phyloP scores from a whole-genome alignment of 2,329 filamentous ascomycete species.

The Sarocladium brachiariae region DNA sequence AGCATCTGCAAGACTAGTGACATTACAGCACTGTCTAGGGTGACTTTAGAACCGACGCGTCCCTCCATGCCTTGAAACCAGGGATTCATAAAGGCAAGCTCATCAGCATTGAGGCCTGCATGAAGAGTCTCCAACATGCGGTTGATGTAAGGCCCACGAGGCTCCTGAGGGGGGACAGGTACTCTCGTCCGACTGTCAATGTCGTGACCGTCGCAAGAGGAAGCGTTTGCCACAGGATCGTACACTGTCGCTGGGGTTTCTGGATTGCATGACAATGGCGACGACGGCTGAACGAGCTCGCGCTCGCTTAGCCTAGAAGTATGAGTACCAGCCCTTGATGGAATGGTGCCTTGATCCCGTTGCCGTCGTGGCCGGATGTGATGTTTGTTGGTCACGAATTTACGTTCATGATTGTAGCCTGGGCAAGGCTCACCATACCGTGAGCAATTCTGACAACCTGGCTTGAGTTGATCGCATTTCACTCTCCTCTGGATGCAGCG shows the following conservation, averaged over 20 bases:
- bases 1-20: constrained; percentile 10
- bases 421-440: background rate
- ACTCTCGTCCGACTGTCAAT: background rate
- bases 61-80: constrained; percentile 1
- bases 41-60: constrained; percentile 5
- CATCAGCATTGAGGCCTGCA: background rate
- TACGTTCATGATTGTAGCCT: background rate
- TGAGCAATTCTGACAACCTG: constrained; percentile 32
- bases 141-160: background rate
- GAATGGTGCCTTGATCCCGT: background rate
- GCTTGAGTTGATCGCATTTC: constrained; percentile 32
- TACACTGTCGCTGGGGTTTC: too few species aligned
- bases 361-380: background rate
- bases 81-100: constrained; percentile 4
- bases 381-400: constrained; percentile 7
- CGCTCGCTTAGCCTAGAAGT: background rate
- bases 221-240: too few species aligned
- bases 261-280: too few species aligned
- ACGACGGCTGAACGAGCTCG: background rate
- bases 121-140: background rate
- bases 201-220: too few species aligned
- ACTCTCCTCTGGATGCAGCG: constrained; percentile 23
- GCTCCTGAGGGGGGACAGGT: background rate
- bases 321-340: too few species aligned
- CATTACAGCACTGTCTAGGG: constrained; percentile 9